Base-by-base conservation (phyloP, 2,329 filamentous ascomycete genomes). In the Arachnopeziza araneosa region DNA sequence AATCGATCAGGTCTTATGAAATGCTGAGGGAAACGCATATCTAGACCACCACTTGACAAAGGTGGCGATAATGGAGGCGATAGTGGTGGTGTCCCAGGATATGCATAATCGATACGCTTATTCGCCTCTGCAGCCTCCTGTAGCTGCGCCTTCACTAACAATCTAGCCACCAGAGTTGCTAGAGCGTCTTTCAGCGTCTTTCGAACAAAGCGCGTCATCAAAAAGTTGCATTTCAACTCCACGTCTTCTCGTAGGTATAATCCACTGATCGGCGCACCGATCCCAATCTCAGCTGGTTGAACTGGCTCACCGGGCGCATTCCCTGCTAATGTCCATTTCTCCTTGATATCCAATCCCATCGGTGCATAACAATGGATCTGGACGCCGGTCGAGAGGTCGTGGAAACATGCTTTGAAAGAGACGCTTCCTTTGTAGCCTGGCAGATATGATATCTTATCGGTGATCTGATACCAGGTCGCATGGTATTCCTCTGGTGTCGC, bases 311-410 rank as follows among this genome's bases (percentile, higher is more conserved):
- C 88, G 0, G 87, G 86, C 52, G 88, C 75, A 22, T 82, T 84
- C 9, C 91, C 91, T 53, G 83, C 85, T 7, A 96, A 78, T 10
- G 80, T 85, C 90, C 90, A 96, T 74, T 87, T 87, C 59, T 85
- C 86, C 62, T 85, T 84, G 68, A 95, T 88, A 64, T 95, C 86
- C 58, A 95, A 81, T 12, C 90, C 90, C 70, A 91, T 83, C 0
- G 91, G 90, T 2, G 91, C 91, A 68, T 91, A 93, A 67, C 87
- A 86, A 72, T 96, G 91, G 17, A 90, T 95, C 75, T 91, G 86
- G 32, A 96, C 74, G 4, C 91, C 91, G 58, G 81, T 77, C 1
- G 85, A 77, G 21, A 90, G 77, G 69, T 95, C 83, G 73, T 91
- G 83, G 72, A 96, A 95, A 67, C 88, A 90, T 60, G 85, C 89